Evolutionary conservation across 1,284 basidiomycete genomes (phyloP), one percentile per base, ranked within the genome.

Genomic region (Marasmius tenuissimus): DNA sequence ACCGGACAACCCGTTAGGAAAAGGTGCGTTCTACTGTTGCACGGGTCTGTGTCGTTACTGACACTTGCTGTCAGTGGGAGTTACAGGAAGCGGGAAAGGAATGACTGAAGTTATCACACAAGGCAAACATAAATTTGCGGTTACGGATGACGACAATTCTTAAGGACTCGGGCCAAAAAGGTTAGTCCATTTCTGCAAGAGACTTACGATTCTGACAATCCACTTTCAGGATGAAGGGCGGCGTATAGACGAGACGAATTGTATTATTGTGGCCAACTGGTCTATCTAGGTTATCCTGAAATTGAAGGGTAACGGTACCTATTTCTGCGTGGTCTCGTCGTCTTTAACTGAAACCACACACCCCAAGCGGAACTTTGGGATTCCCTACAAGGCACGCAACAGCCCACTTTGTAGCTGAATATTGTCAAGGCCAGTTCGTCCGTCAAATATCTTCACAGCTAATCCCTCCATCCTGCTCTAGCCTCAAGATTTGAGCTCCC

Each of bases 61-160:
- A 72, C 67, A 67, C 65, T 59, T 64, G 60, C 62, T 50, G 56
- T 16, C 71, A 96, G 96, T 98, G 63, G 96, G 96, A 22, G 96
- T 98, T 22, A 95, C 94, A 38, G 93, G 93, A 48, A 96, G 94
- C 65, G 96, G 96, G 12, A 91, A 91, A 75, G 95, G 94, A 38
- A 94, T 97, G 87, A 97, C 95, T 38, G 87, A 91, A 65, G 90
- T 92, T 51, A 84, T 84, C 52, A 72, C 81, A 40, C 85, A 86
- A 71, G 82, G 79, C 65, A 96, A 94, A 72, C 94, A 96, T 77
- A 94, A 94, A 73, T 96, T 95, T 69, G 77, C 78, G 63, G 69
- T 73, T 16, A 74, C 72, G 53, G 79, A 84, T 49, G 82, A 88
- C 16, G 80, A 81, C 35, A 67, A 71, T 49, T 54, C 63, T 58